Evolutionary conservation across 768 basidiomycete genomes (phyloP).

Genomic region (Psilocybe cyanescens): DNA sequence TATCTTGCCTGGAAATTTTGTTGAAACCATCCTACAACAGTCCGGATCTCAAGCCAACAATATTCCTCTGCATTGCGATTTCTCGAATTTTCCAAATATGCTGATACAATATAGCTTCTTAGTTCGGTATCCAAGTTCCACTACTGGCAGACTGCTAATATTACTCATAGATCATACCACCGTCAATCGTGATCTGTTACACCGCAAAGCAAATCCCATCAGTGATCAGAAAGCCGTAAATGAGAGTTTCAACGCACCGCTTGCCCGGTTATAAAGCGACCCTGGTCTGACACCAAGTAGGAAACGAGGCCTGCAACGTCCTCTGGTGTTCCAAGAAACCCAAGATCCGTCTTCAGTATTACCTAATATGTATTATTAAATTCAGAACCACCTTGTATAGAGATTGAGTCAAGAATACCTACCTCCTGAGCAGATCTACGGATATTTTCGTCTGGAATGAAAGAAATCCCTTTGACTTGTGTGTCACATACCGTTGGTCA

Average conservation of each 20-base stretch:
- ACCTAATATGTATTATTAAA: not conserved
- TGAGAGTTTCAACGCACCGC: not conserved
- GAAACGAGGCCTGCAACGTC: conserved; percentile 21
- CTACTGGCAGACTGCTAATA: not conserved
- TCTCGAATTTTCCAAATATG: too few relatives aligned
- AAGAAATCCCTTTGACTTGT: too few relatives aligned
- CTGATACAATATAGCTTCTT: too few relatives aligned
- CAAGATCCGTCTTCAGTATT: not conserved
- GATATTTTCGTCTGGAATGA: too few relatives aligned
- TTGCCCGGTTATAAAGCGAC: conserved; percentile 13
- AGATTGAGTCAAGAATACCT: not conserved
- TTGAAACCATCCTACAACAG: too few relatives aligned
- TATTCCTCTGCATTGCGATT: too few relatives aligned
- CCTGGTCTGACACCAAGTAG: conserved; percentile 12
- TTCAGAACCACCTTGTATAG: not conserved
- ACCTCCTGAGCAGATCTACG: not conserved
- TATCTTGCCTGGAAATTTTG: too few relatives aligned
- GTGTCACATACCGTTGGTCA: too few relatives aligned
- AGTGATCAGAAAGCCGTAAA: not conserved
- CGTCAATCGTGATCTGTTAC: not conserved
- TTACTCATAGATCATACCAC: not conserved
- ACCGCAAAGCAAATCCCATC: not conserved
- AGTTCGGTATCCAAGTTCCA: too few relatives aligned
- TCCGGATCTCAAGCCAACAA: too few relatives aligned
- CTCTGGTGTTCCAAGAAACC: conserved; percentile 7